phyloP scores from a whole-genome alignment of 257 asterid species.

The Petunia axillaris region DNA sequence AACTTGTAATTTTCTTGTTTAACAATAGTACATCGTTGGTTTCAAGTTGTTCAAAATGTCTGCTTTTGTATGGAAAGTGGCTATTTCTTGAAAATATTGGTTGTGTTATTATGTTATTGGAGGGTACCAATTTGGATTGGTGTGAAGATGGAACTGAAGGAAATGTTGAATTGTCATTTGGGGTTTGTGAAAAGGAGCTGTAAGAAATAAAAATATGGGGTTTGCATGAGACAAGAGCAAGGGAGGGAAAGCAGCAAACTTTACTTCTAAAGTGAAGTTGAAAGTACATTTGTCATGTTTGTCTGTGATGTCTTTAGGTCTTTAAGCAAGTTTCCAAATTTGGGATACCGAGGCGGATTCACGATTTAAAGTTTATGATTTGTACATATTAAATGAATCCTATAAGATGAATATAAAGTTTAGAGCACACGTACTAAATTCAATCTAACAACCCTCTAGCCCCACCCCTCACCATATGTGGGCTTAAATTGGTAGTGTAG shows the following conservation, averaged over 20 bases:
- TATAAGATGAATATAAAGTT: too few species aligned
- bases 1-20: constrained; percentile 62
- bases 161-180: constrained; percentile 33
- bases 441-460: too few species aligned
- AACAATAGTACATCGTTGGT: constrained; percentile 32
- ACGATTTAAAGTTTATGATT: too few species aligned
- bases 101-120: constrained; percentile 21
- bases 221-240: constrained; percentile 22
- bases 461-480: too few species aligned
- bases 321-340: neutral
- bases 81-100: constrained; percentile 25
- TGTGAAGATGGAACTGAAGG: constrained; percentile 24
- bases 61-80: constrained; percentile 13
- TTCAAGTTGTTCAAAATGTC: constrained; percentile 13
- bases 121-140: constrained; percentile 27
- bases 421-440: too few species aligned
- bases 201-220: constrained; percentile 27
- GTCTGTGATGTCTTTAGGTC: neutral
- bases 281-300: constrained; percentile 38
- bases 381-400: too few species aligned
- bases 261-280: constrained; percentile 29
- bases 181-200: constrained; percentile 20
- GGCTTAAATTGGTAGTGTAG: too few species aligned
- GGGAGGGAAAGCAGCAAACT: constrained; percentile 1
- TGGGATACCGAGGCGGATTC: too few species aligned